Conservation (phyloP, 2,329 filamentous ascomycete species). For the Claviceps arundinis region DNA sequence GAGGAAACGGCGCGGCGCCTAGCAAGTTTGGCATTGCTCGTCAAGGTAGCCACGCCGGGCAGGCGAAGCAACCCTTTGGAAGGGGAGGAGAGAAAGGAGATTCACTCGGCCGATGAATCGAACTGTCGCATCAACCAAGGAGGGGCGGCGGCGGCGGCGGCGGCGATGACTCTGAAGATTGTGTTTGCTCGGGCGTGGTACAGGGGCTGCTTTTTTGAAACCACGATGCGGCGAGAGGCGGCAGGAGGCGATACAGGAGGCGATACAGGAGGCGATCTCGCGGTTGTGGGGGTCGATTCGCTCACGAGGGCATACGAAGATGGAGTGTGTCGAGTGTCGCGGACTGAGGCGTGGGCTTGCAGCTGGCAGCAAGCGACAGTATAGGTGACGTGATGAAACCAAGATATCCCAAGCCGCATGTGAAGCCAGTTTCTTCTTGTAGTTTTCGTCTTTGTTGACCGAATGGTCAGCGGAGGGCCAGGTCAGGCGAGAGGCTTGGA, state of each 20-base stretch:
- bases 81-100: not conserved
- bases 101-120: not conserved
- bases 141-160: not conserved
- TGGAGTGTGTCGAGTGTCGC: not conserved
- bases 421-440: no score
- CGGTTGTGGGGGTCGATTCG: not conserved
- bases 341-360: no score
- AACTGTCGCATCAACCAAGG: not conserved
- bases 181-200: not conserved
- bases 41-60: not conserved
- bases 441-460: no score
- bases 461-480: no score
- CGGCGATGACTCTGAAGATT: not conserved
- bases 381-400: not conserved
- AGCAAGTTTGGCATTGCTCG: constrained; percentile 8
- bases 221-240: not conserved
- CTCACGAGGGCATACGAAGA: not conserved
- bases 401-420: no score
- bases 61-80: not conserved
- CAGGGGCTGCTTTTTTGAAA: not conserved
- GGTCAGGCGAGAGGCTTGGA: no score
- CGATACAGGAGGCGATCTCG: not conserved
- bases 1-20: constrained; percentile 4
- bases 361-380: no score
- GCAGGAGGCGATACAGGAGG: not conserved